Base-by-base conservation (phyloP, 768 basidiomycete genomes). In the Baorangia bicolor region DNA sequence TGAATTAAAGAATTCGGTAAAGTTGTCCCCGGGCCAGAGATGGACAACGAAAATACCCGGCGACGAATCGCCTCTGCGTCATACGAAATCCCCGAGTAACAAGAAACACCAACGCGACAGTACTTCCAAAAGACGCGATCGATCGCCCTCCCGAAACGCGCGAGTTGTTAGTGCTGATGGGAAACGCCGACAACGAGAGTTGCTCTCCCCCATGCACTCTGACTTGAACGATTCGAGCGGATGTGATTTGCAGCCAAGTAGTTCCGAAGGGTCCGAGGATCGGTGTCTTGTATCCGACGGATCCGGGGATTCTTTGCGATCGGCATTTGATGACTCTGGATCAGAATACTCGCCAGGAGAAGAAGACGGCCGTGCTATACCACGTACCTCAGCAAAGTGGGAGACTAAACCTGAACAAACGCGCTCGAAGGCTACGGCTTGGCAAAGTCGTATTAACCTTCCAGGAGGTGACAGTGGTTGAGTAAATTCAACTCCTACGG, bases 281-380 rank as follows among this genome's bases (percentile, higher is more conserved):
- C 66, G n/a, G 1, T 50, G 37, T 41, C 55, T 55, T 28, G 47
- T 25, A 18, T 63, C 66, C 4, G 59, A 64, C 21, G 56, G 53
- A 5, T 69, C 66, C 0, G 60, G 60, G 3, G 44, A 60, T 54
- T 68, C 67, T 30, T 45, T 61, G 23, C 63, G 61, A 16, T 61
- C 62, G 4, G 62, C 49, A 13, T 61, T 55, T 11, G 57, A 66
- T 28, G 73, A 70, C 28, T 67, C 69, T 41, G 68, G 62, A 35
- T 69, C 64, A 7, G 74, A 74, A 53, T 68, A 72, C 54, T 70
- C 69, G 16, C 58, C 64, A 4, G 65, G 44, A 23, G 68, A 67
- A n/a, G 65, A 70, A 40, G 47, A 57, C 30, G 46, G 53, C 13
- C 46, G 42, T 25, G 39, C 23, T 13, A 14, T 49, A 2, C 51